Evolutionary conservation across 352 stramenopile species (phyloP), one percentile per base, ranked within the genome.

Genomic region (Phytopythium ostracodes): DNA sequence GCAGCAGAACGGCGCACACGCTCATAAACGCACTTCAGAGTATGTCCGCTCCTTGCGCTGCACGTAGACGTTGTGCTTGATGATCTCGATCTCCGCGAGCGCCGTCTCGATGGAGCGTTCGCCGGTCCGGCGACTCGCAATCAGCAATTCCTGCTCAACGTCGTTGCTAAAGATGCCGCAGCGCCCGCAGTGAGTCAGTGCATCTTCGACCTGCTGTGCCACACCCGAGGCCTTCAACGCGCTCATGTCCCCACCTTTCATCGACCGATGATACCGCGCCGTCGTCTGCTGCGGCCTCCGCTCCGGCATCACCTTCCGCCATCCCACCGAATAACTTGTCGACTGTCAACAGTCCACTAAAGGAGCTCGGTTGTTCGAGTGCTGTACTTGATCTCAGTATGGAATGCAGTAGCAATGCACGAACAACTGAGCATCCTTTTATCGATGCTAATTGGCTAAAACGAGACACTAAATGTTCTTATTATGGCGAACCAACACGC

Each of bases 31-130:
- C 62, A 91, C 81, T 68, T 80, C 74, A 18, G 69, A 50, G 18
- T 86, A 68, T 33, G 58, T 70, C 14, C 81, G 78, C 58, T 76
- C 68, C 66, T 89, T 76, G 10, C 84, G 71, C 64, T 93, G 79
- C 22, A 93, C 84, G 54, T 91, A 93, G 15, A 88, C 69, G 60
- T 93, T 93, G 35, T 81, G 62, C 35, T 66, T 59, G 55, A 93
- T 87, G 58, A 93, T 84, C 52, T 76, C 60, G 31, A 88, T 88
- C 58, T 93, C 84, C 6, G 78, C 81, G 31, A 93, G 71, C 50
- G 84, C 84, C 54, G 88, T 72, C 51, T 84, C 69, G 27, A 93
- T 77, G 11, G 84, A 82, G 1, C 84, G 79, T n/a, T 79, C 67
- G n/a, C 84, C 84, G 22, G 81, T 77, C n/a, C 76, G 60, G 55